Evolutionary conservation across 2,329 filamentous ascomycete species (phyloP), one percentile per base, ranked within the genome.

Genomic region (Pseudohalonectria lignicola): DNA sequence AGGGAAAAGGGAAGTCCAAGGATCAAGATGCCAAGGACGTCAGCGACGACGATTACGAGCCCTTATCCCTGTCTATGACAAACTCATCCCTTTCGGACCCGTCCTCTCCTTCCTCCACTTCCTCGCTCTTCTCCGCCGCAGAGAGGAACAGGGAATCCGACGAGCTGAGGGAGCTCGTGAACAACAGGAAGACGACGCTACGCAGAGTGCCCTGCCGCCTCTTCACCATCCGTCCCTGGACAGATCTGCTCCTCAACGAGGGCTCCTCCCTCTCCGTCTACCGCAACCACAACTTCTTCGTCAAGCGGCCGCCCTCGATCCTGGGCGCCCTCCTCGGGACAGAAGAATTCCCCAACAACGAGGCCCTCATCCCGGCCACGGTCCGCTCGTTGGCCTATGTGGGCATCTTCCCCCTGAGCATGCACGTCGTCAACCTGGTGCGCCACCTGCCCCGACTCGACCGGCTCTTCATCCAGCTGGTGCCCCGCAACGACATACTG

Each of bases 181-280:
- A n/a, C n/a, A n/a, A n/a, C n/a, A n/a, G n/a, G n/a, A n/a, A n/a
- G n/a, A n/a, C n/a, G n/a, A n/a, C n/a, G n/a, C n/a, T n/a, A n/a
- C n/a, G n/a, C n/a, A n/a, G n/a, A 16, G 45, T 50, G 1, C 50
- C 55, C 2, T 60, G 54, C 44, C 53, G 52, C 10, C 56, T 86
- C 1, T 68, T 85, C 32, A 66, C 66, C 19, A 60, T 71, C n/a
- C 67, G 72, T 1, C 70, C 71, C 2, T 88, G 84, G 83, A 67
- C 65, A 0, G 67, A 71, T 15, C 49, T 86, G 1, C 61, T 72
- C 2, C 71, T 86, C 45, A 88, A 88, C 52, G 83, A 90, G 59
- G 81, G 82, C 8, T 85, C 81, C 0, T 85, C 76, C 4, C 69
- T 82, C n/a, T 69, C 69, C 41, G 79, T 76, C 5, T 88, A 85